Conservation (phyloP, 2,329 filamentous ascomycete species). For the Penicillium occitanis region DNA sequence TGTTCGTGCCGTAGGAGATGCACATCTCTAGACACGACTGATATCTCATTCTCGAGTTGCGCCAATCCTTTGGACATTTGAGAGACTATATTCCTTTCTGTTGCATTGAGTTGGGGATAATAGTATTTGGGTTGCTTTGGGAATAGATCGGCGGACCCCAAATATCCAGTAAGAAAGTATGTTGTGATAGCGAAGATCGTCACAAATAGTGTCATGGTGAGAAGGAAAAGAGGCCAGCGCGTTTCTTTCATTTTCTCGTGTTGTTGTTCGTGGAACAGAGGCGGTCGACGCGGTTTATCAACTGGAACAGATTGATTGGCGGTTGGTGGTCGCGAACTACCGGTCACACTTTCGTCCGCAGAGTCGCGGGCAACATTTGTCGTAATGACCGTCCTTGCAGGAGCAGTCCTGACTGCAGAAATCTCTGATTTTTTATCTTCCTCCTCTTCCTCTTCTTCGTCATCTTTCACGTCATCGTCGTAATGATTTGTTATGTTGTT, state of each 20-base stretch:
- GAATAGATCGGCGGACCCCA: slow-evolving; percentile 20
- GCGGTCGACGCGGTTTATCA: slow-evolving; percentile 13
- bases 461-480: slow-evolving; percentile 25
- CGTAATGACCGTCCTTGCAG: slow-evolving; percentile 18
- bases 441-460: neutral
- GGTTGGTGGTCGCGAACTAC: slow-evolving; percentile 3
- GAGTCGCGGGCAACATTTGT: neutral
- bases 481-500: slow-evolving; percentile 29
- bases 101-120: slow-evolving; percentile 25
- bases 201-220: slow-evolving; percentile 22
- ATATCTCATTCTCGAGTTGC: slow-evolving; percentile 32
- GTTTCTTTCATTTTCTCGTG: neutral
- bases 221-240: slow-evolving; percentile 19
- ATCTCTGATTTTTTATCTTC: neutral
- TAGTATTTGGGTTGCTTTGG: slow-evolving; percentile 18
- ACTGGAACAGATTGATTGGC: neutral
- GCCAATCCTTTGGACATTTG: slow-evolving; percentile 31
- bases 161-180: slow-evolving; percentile 24
- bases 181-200: slow-evolving; percentile 22
- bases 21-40: slow-evolving; percentile 34
- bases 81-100: slow-evolving; percentile 28
- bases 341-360: slow-evolving; percentile 8
- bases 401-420: slow-evolving; percentile 6
- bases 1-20: slow-evolving; percentile 28
- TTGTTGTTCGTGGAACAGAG: neutral